Conservation (phyloP, 805 yeast genomes). For the Saccharomycopsis fibuligera region DNA sequence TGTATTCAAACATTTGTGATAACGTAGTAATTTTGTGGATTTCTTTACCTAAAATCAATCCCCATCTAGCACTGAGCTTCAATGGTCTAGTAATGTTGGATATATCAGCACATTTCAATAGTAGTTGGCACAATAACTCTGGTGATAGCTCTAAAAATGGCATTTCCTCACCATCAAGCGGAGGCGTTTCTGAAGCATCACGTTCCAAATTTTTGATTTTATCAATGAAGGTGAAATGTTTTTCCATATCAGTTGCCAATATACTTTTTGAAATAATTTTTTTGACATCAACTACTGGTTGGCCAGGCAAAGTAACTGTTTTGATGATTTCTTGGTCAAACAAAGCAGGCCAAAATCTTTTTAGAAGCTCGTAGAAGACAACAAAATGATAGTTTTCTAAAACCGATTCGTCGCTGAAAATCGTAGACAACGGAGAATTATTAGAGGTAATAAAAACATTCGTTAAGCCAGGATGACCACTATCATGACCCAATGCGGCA, state of each 20-base stretch:
- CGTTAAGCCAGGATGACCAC: constrained; percentile 96
- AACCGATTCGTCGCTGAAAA: constrained; percentile 61
- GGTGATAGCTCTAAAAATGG: constrained; percentile 21
- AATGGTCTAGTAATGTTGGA: constrained; percentile 86
- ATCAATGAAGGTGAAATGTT: constrained; percentile 66
- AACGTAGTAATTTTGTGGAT: constrained; percentile 59
- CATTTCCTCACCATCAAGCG: too few species aligned
- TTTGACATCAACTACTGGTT: constrained; percentile 23
- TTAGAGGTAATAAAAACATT: constrained; percentile 59
- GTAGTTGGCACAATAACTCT: constrained; percentile 51
- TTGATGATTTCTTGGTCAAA: constrained; percentile 7
- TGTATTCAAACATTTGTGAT: constrained; percentile 33
- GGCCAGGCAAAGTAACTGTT: constrained; percentile 12
- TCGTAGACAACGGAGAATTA: constrained; percentile 54
- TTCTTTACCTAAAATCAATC: constrained; percentile 69
- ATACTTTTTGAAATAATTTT: constrained; percentile 37
- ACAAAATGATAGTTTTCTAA: constrained; percentile 79
- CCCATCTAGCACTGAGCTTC: constrained; percentile 79
- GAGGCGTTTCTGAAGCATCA: constrained; percentile 17
- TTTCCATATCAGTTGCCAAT: constrained; percentile 91
- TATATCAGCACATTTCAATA: constrained; percentile 92
- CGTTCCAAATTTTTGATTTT: constrained; percentile 37
- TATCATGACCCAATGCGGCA: constrained; percentile 91
- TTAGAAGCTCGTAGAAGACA: constrained; percentile 47
- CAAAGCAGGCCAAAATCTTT: constrained; percentile 46